Percentiles rank a stretch among this genome's conserved stretches.
These are phyloP conservation scores for Coemansia sp. DNA, from an alignment of 192 early-diverging fungal genomes.

Conservation along the genomic window DNA sequence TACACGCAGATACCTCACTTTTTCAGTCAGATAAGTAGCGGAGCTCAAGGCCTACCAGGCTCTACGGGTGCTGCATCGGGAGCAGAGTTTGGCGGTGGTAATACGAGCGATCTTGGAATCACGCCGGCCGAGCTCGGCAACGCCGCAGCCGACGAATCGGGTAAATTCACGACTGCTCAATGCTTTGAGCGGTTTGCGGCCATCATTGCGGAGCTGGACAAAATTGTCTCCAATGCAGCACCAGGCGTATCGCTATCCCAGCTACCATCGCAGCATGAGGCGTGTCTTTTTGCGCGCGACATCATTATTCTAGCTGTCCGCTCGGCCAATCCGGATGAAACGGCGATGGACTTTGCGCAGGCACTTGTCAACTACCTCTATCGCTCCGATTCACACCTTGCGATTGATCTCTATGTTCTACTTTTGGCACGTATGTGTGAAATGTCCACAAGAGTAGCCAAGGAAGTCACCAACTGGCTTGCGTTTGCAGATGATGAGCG, in stretches of 20 bases:
- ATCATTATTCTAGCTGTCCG: constrained; percentile 72
- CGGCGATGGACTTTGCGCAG: constrained; percentile 84
- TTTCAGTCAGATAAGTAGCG: constrained; percentile 53
- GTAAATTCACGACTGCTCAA: constrained; percentile 36
- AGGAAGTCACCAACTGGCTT: constrained; percentile 90
- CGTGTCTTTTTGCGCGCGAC: constrained; percentile 70
- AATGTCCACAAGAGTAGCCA: constrained; percentile 72
- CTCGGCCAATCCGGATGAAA: constrained; percentile 75
- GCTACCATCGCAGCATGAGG: constrained; percentile 78
- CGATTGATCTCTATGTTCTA: constrained; percentile 79
- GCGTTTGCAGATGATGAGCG: constrained; percentile 94
- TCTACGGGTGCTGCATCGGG: constrained; percentile 1
- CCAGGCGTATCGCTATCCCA: constrained; percentile 56
- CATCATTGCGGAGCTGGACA: constrained; percentile 79
- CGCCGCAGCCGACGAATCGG: constrained; percentile 4
- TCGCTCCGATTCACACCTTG: constrained; percentile 70
- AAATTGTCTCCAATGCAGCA: constrained; percentile 58
- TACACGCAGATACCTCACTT: constrained; percentile 71
- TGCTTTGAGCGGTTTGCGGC: constrained; percentile 55
- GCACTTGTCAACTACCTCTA: constrained; percentile 86
- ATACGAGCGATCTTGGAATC: constrained; percentile 7
- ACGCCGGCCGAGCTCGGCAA: constrained; percentile 8
- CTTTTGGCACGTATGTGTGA: constrained; percentile 86
- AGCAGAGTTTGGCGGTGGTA: constrained; percentile 4
- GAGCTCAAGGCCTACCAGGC: constrained; percentile 11